phyloP scores from a whole-genome alignment of 768 basidiomycete species.

The Pisolithus orientalis region DNA sequence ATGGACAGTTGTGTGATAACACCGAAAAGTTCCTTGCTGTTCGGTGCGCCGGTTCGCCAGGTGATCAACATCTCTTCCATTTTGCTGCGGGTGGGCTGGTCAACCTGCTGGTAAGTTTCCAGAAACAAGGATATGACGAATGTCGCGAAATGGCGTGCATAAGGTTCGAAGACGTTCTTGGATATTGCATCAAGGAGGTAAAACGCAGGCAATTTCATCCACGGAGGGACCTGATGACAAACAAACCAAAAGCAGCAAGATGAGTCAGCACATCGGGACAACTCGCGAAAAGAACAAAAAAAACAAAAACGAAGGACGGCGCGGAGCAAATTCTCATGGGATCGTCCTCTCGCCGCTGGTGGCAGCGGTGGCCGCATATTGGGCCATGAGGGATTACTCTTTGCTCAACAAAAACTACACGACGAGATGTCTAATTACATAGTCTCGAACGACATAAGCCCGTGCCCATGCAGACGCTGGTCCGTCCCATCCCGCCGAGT shows the following conservation, averaged over 20 bases:
- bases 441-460: conserved; percentile 25
- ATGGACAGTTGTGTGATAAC: conserved; percentile 72
- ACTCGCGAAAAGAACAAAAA: conserved; percentile 12
- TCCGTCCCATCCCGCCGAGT: conserved; percentile 23
- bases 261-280: conserved; percentile 65
- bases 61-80: conserved; percentile 98
- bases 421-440: conserved; percentile 41
- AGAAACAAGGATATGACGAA: conserved; percentile 83
- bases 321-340: conserved; percentile 30
- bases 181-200: conserved; percentile 96
- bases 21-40: conserved; percentile 81
- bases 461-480: conserved; percentile 15
- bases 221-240: conserved; percentile 67
- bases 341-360: conserved; percentile 30
- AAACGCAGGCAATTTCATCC: conserved; percentile 89
- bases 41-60: conserved; percentile 85
- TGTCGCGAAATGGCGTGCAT: conserved; percentile 77
- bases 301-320: conserved; percentile 30
- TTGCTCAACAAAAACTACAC: conserved; percentile 35
- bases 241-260: conserved; percentile 29
- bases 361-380: conserved; percentile 26
- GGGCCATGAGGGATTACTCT: conserved; percentile 31
- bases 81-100: conserved; percentile 78
- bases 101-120: conserved; percentile 82
- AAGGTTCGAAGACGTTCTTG: conserved; percentile 93